Evolutionary conservation across 345 rosid species (phyloP).

Genomic region (Aquilaria sinensis): DNA sequence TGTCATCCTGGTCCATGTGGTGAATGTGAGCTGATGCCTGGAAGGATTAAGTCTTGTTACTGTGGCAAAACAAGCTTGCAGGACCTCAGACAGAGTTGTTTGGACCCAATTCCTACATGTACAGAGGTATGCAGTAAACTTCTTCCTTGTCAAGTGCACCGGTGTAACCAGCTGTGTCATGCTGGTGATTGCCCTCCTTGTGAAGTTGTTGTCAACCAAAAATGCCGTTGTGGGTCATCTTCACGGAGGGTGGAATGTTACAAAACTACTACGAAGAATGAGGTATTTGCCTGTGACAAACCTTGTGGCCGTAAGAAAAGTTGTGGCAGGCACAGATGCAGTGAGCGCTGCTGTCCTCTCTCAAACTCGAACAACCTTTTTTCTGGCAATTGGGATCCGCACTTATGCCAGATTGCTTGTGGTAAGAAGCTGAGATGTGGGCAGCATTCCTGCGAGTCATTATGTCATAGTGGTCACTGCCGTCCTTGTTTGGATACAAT

Average conservation of each 20-base stretch:
- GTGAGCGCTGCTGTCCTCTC: slow-evolving; percentile 90
- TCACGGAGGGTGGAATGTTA: slow-evolving; percentile 69
- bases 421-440: slow-evolving; percentile 92
- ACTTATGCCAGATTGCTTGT: slow-evolving; percentile 81
- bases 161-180: slow-evolving; percentile 71
- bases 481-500: slow-evolving; percentile 92
- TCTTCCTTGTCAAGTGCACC: slow-evolving; percentile 69
- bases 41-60: slow-evolving; percentile 58
- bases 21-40: slow-evolving; percentile 64
- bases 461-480: slow-evolving; percentile 96
- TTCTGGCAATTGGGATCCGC: slow-evolving; percentile 74
- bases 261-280: slow-evolving; percentile 42
- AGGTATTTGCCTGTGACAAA: slow-evolving; percentile 64
- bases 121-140: slow-evolving; percentile 51
- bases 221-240: slow-evolving; percentile 75
- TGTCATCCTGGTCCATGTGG: slow-evolving; percentile 93
- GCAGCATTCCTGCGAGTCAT: slow-evolving; percentile 79
- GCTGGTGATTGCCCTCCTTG: slow-evolving; percentile 85
- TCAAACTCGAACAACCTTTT: slow-evolving; percentile 35
- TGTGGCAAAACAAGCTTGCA: slow-evolving; percentile 76
- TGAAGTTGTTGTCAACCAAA: slow-evolving; percentile 55
- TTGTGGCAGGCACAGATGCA: slow-evolving; percentile 92
- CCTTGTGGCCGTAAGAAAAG: slow-evolving; percentile 82
- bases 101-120: slow-evolving; percentile 85
- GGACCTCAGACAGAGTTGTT: slow-evolving; percentile 69